Base-by-base conservation (phyloP, 345 rosid species). In the Pugionium dolabratum region DNA sequence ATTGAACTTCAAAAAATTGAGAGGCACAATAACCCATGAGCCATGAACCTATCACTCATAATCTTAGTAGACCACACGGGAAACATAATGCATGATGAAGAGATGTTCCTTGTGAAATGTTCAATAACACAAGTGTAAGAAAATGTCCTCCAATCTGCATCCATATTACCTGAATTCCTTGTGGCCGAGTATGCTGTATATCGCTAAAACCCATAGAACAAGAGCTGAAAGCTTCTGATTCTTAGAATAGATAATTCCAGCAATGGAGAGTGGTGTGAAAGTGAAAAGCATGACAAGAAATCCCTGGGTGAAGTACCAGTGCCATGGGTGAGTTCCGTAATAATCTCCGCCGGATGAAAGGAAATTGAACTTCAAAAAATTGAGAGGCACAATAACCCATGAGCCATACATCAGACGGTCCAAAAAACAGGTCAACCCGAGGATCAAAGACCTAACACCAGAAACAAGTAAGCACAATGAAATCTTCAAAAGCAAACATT, bases 251-350 rank as follows among this genome's bases (percentile, higher is more conserved):
- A 82, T 67, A 36, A 81, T 80, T 75, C 95, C 99, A 41, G 64
- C 73, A 18, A 86, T 11, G 46, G 82, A 76, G 74, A 84, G 83
- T 36, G 96, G 99, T 64, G 85, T 71, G 79, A 85, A 90, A 28
- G 86, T 86, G 80, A 94, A 90, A 67, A 88, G 78, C 95, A 90
- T 94, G 73, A 81, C 93, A 9, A 83, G 56, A 78, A 90, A 90
- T 54, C 99, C 99, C 72, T 90, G 95, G 75, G 85, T 79, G 82
- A 88, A 86, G 86, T 94, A 94, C 97, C 97, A 94, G 76, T 90
- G 99, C 99, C 99, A 88, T 67, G 81, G 76, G 77, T 94, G 97
- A 75, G 96, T 94, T 80, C 99, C 99, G 58, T 90, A 90, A 72
- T 85, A 84, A 78, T 94, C 97, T 59, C 96, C 93, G 2, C 99